phyloP scores from a whole-genome alignment of 1,284 basidiomycete genomes.

The Trametes versicolor region DNA sequence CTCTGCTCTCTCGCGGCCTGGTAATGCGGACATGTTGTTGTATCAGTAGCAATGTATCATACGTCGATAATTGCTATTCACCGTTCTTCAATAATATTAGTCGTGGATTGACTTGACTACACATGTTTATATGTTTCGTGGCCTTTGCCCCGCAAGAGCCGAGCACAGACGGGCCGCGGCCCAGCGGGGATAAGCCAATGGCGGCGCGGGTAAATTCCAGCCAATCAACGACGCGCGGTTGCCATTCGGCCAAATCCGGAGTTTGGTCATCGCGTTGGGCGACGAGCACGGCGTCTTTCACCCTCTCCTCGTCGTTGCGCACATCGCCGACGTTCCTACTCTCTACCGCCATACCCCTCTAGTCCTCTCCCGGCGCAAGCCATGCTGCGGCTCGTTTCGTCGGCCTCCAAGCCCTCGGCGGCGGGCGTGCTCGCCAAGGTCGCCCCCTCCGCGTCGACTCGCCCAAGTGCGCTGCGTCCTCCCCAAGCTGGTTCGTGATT shows the following conservation, averaged over 20 bases:
- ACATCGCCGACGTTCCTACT: slow-evolving; percentile 42
- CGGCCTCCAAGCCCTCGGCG: slow-evolving; percentile 61
- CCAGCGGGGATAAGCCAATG: slow-evolving; percentile 11
- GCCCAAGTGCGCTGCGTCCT: slow-evolving; percentile 48
- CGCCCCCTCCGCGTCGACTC: slow-evolving; percentile 52
- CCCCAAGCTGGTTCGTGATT: not conserved
- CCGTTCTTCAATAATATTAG: not conserved
- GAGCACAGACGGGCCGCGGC: slow-evolving; percentile 8
- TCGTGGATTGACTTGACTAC: not conserved
- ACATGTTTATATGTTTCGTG: not conserved
- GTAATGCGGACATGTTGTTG: slow-evolving; percentile 34
- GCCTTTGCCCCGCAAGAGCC: not conserved
- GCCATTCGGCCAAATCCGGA: slow-evolving; percentile 40
- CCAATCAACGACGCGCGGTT: slow-evolving; percentile 32
- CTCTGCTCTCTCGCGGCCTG: slow-evolving; percentile 25
- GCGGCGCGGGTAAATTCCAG: slow-evolving; percentile 12
- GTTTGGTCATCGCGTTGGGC: slow-evolving; percentile 38
- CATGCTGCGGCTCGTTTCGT: slow-evolving; percentile 75
- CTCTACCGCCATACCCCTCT: slow-evolving; percentile 25
- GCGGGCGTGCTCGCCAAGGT: slow-evolving; percentile 74
- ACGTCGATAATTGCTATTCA: slow-evolving; percentile 24
- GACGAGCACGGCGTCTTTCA: slow-evolving; percentile 37
- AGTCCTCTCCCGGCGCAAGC: slow-evolving; percentile 33
- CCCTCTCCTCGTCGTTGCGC: slow-evolving; percentile 37
- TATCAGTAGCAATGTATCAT: slow-evolving; percentile 37